Percentiles rank a stretch among this genome's conserved stretches.
Conservation (phyloP, 208 protist species). For the Wallacemonas sp. region DNA sequence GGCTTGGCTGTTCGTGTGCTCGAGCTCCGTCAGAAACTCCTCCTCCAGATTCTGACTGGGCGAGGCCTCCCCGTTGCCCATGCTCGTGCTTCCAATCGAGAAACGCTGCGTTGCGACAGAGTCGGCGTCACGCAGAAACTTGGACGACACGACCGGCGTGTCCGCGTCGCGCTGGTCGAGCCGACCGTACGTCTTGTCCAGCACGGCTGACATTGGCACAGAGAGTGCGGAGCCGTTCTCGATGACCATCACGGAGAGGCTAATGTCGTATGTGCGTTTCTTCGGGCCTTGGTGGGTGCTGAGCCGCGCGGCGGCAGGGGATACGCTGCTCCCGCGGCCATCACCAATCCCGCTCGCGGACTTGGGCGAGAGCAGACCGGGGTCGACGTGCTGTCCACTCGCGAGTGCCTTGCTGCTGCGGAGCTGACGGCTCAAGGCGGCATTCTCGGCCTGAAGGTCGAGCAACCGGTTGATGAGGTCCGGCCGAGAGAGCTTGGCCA, state of each 20-base stretch:
- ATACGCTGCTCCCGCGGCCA: conserved; percentile 17
- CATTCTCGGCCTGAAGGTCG: conserved; percentile 63
- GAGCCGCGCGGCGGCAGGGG: conserved; percentile 2
- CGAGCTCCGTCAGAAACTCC: conserved; percentile 17
- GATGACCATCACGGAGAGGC: conserved; percentile 87
- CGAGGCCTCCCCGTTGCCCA: conserved; percentile 15
- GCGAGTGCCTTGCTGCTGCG: conserved; percentile 16
- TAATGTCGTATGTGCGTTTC: conserved; percentile 50
- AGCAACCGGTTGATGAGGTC: conserved; percentile 62
- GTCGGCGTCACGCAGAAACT: conserved; percentile 46
- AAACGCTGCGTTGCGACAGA: conserved; percentile 48
- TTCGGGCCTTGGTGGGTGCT: conserved; percentile 8
- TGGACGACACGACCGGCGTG: conserved; percentile 70
- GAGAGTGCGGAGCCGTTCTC: conserved; percentile 74
- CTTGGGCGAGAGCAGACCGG: conserved; percentile 7
- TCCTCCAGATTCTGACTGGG: conserved; percentile 41
- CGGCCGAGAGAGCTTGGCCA: conserved; percentile 36
- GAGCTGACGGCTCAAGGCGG: conserved; percentile 50
- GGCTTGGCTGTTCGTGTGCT: neutral
- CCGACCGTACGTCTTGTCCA: conserved; percentile 78
- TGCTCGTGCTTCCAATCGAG: conserved; percentile 36
- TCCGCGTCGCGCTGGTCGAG: conserved; percentile 82
- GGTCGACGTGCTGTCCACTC: conserved; percentile 20
- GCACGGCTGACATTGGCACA: conserved; percentile 69
- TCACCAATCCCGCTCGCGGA: neutral